Conservation (phyloP, 768 basidiomycete species). For the Lentinula aciculospora region DNA sequence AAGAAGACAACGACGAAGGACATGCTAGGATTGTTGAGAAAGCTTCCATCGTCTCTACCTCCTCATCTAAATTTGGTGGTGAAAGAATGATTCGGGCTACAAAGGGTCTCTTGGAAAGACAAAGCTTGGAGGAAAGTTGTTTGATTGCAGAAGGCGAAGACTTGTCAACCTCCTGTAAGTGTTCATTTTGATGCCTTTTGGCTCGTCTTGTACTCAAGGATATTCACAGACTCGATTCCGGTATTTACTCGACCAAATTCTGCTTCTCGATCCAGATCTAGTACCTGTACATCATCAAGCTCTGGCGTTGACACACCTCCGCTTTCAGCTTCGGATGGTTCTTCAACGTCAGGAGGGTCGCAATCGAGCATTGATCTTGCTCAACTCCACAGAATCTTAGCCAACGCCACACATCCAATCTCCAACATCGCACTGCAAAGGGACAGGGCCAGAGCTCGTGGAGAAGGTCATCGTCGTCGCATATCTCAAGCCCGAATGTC, state of each 20-base stretch:
- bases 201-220: slow-evolving; percentile 11
- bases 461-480: slow-evolving; percentile 67
- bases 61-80: slow-evolving; percentile 58
- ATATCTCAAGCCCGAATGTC: slow-evolving; percentile 60
- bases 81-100: slow-evolving; percentile 65
- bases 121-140: slow-evolving; percentile 62
- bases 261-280: slow-evolving; percentile 53
- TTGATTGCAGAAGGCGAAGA: slow-evolving; percentile 68
- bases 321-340: slow-evolving; percentile 61
- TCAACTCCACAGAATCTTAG: slow-evolving; percentile 50
- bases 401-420: slow-evolving; percentile 48
- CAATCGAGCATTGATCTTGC: slow-evolving; percentile 74
- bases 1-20: slow-evolving; percentile 21
- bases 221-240: slow-evolving; percentile 28
- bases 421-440: slow-evolving; percentile 35
- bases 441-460: slow-evolving; percentile 47
- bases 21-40: slow-evolving; percentile 43
- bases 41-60: slow-evolving; percentile 61
- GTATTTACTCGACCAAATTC: slow-evolving; percentile 59
- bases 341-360: slow-evolving; percentile 65
- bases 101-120: slow-evolving; percentile 55
- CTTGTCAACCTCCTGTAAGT: slow-evolving; percentile 44
- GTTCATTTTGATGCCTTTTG: not conserved
- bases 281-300: slow-evolving; percentile 58
- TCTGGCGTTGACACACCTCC: slow-evolving; percentile 71